Evolutionary conservation across 495 filamentous ascomycete species (phyloP), one percentile per base, ranked within the genome.

Genomic region (Daldinia bambusicola): DNA sequence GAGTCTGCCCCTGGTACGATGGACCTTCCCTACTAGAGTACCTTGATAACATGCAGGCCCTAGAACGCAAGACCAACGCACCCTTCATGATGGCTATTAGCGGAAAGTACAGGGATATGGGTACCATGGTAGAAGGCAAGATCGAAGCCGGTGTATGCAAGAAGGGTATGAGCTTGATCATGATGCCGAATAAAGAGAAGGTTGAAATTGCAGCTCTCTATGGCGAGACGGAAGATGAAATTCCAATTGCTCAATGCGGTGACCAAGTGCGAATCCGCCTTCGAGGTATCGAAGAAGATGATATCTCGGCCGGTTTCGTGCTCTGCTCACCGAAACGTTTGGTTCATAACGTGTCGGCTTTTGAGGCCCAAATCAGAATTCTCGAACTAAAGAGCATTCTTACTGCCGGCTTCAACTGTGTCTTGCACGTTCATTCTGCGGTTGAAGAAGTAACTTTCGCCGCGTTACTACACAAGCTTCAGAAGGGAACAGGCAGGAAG

Each of bases 51-150:
- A 97, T 99, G 91, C 87, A 92, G 76, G 87, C 94, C 34, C 86
- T 97, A 10, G 95, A 98, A 79, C 92, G 95, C 68, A 99, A 98
- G 81, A 83, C 97, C 79, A 97, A 97, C 72, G 95, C 95, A 10
- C 95, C 95, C 12, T 98, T 99, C 86, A 98, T 98, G 96, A 97
- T 98, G 95, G 92, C 96, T 6, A 87, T 99, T 74, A 91, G 90
- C 56, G 92, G 91, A 77, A 99, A 98, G 79, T 98, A 98, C 83
- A 89, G 90, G 72, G 95, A 98, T 80, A 92, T 99, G 91, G 95
- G 95, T 75, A 98, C 95, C 69, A 94, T 98, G 85, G 87, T 96
- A 18, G 96, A 99, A 82, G 95, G 95, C 60, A 97, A 97, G 82
- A 92, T 99, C 73, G 96, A 99, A 80, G 89, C 93, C 12, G 95